Evolutionary conservation across 2,329 filamentous ascomycete genomes (phyloP).

Genomic region (Ophiocordyceps polyrhachis-furcata): DNA sequence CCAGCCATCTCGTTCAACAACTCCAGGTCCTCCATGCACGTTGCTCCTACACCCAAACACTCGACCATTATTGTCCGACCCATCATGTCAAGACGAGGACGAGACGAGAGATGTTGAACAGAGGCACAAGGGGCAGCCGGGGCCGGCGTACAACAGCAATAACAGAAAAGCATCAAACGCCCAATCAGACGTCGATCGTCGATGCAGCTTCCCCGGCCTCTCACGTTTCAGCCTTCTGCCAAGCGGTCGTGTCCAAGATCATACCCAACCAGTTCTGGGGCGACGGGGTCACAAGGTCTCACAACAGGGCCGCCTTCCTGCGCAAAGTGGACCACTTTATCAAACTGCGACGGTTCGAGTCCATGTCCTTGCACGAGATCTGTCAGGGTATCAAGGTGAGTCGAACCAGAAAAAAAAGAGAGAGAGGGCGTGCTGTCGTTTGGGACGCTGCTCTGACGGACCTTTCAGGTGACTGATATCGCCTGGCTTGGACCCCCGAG

Average conservation of each 20-base stretch:
- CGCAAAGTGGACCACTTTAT: slow-evolving; percentile 62
- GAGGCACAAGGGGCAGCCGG: neutral
- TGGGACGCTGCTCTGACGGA: no score
- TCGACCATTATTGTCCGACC: slow-evolving; percentile 64
- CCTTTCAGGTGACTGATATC: slow-evolving; percentile 49
- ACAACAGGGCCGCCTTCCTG: slow-evolving; percentile 46
- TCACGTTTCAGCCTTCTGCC: slow-evolving; percentile 73
- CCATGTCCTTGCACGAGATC: slow-evolving; percentile 58
- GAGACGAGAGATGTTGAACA: neutral
- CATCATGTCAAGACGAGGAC: slow-evolving; percentile 7
- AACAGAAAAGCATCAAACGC: slow-evolving; percentile 1
- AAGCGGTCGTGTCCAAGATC: slow-evolving; percentile 51
- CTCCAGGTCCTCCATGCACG: slow-evolving; percentile 52
- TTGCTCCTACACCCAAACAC: slow-evolving; percentile 63
- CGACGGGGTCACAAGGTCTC: slow-evolving; percentile 23
- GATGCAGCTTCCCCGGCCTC: slow-evolving; percentile 47
- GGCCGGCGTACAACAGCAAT: neutral
- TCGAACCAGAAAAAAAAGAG: slow-evolving; percentile 5
- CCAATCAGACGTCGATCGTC: slow-evolving; percentile 28
- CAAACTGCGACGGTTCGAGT: slow-evolving; percentile 62
- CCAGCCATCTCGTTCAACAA: slow-evolving; percentile 39
- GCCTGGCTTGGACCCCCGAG: slow-evolving; percentile 50
- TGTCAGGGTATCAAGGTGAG: slow-evolving; percentile 56
- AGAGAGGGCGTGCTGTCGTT: no score
- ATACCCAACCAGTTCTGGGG: slow-evolving; percentile 67